These are phyloP conservation scores for Uromyces viciae-fabae DNA, from an alignment of 1,284 basidiomycete species.

Conservation along the genomic window DNA sequence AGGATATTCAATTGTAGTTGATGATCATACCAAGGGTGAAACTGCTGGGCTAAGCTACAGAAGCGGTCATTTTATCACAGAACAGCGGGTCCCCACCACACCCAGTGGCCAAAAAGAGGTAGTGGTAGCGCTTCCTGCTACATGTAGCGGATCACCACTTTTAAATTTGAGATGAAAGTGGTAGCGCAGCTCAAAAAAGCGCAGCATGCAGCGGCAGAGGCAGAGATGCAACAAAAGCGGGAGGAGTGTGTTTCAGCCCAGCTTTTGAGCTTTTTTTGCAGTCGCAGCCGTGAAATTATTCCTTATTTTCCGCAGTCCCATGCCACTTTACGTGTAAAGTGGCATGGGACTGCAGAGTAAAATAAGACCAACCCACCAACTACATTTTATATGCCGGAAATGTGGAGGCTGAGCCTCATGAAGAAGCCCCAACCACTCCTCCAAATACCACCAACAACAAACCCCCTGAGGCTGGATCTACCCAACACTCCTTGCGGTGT, in stretches of 20 bases:
- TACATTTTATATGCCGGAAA: not conserved
- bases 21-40: no score
- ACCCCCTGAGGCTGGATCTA: no score
- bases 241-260: not conserved
- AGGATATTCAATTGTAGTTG: no score
- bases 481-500: no score
- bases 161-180: not conserved
- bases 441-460: not conserved
- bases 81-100: not conserved
- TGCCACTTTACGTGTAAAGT: no score
- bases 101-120: no score
- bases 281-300: no score
- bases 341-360: no score
- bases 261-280: no score
- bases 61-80: not conserved
- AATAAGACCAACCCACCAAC: not conserved
- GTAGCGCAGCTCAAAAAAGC: not conserved
- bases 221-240: not conserved
- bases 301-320: no score
- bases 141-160: not conserved
- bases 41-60: no score
- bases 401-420: not conserved
- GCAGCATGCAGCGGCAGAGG: no score
- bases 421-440: not conserved
- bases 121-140: not conserved